Evolutionary conservation across 768 basidiomycete species (phyloP).

Genomic region (Russula olivacea): DNA sequence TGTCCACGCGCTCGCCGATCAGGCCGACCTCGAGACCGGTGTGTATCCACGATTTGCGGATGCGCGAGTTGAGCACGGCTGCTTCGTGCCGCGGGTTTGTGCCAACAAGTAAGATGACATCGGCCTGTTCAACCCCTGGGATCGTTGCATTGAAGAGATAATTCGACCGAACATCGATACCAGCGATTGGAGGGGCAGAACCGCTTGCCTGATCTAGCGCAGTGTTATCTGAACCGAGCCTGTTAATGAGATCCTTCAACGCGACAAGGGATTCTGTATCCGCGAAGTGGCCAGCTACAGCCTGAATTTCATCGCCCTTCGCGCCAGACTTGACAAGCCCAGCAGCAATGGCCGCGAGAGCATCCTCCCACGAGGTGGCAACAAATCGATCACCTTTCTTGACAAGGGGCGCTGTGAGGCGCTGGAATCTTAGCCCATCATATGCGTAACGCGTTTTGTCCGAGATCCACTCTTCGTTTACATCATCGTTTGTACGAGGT

Average conservation of each 20-base stretch:
- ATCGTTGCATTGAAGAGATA: conserved; percentile 96
- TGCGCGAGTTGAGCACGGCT: conserved; percentile 93
- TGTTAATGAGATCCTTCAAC: conserved; percentile 89
- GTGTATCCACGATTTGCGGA: conserved; percentile 92
- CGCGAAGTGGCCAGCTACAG: conserved; percentile 85
- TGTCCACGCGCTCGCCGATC: conserved; percentile 87
- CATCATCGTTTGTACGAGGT: conserved; percentile 92
- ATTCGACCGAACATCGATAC: conserved; percentile 89
- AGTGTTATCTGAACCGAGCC: conserved; percentile 92
- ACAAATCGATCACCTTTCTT: conserved; percentile 92
- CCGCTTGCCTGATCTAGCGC: conserved; percentile 71
- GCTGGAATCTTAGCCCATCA: conserved; percentile 93
- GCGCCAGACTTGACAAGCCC: conserved; percentile 80
- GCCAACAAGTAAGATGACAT: conserved; percentile 88
- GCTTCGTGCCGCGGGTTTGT: conserved; percentile 98
- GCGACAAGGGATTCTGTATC: conserved; percentile 93
- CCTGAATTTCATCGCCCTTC: conserved; percentile 88
- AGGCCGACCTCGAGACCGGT: conserved; percentile 80
- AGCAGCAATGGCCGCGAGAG: conserved; percentile 67
- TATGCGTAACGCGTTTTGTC: conserved; percentile 98
- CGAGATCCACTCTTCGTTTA: conserved; percentile 99
- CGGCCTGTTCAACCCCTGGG: conserved; percentile 84
- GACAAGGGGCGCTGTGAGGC: conserved; percentile 85
- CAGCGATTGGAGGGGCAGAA: conserved; percentile 60
- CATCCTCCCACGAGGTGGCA: conserved; percentile 85